Base-by-base conservation (phyloP, 1,284 basidiomycete genomes). In the Moesziomyces parantarcticus region DNA sequence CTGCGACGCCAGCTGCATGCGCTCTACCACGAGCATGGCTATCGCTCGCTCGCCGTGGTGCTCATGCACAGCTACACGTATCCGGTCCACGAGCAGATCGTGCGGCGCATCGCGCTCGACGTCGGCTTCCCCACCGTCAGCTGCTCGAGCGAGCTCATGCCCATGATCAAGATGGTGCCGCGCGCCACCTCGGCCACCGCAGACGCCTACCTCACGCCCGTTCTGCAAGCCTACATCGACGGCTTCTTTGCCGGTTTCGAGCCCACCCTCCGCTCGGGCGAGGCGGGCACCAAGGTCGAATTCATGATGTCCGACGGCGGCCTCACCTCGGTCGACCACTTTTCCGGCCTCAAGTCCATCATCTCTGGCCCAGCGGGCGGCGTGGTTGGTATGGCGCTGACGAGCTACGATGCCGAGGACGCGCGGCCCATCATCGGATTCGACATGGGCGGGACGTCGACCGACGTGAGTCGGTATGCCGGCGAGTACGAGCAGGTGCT, bases 181-280 rank as follows among this genome's bases (percentile, higher is more conserved):
- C 90, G 96, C 6, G 96, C 94, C 0, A 90, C 92, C 4, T 95
- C 93, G 0, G 90, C 93, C 0, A 97, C 94, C 0, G 96, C 94
- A 0, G 96, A 99, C 78, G 97, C 96, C 2, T 99, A 99, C 83
- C 89, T 98, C 29, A 97, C 95, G 0, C 96, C 95, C 1, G 92
- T 97, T 48, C 85, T 97, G 36, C 86, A 88, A 22, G 87, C 89
- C 29, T 97, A 97, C 80, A 88, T 97, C n/a, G 90, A 94, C 71
- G 92, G 93, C 0, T 97, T 97, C 87, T 97, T 94, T 85, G 84
- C 85, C 32, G 94, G 94, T 0, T 97, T 97, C 76, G 92, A 95
- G 72, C 88, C 87, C 36, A 89, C 90, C 70, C 86, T 94, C 58
- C 84, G 85, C 45, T 85, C 87, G 25, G 84, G 86, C 36, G 51